Evolutionary conservation across 2,329 filamentous ascomycete species (phyloP).

Genomic region (Sarocladiaceae sp.): DNA sequence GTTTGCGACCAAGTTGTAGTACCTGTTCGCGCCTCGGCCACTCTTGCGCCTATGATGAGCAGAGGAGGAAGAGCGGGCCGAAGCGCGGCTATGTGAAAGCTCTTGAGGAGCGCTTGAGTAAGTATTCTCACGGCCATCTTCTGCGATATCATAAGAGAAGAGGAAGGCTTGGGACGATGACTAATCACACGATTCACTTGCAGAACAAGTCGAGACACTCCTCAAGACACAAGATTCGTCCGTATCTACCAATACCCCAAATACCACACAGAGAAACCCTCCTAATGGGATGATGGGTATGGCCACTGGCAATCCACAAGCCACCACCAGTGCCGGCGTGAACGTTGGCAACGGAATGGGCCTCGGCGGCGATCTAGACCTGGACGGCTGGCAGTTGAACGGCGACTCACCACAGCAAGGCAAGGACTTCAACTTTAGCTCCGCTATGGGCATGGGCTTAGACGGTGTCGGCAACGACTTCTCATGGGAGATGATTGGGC

Average conservation of each 20-base stretch:
- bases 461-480: constrained; percentile 52
- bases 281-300: constrained; percentile 26
- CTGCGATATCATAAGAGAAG: too few species aligned
- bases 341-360: constrained; percentile 34
- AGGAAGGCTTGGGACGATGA: neutral
- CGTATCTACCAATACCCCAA: constrained; percentile 9
- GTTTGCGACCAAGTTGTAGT: constrained; percentile 76
- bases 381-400: constrained; percentile 52
- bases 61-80: constrained; percentile 88
- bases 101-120: constrained; percentile 87
- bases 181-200: neutral
- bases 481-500: constrained; percentile 72
- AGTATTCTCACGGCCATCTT: too few species aligned
- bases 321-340: constrained; percentile 17
- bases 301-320: constrained; percentile 21
- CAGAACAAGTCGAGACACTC: constrained; percentile 90
- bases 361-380: constrained; percentile 42
- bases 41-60: constrained; percentile 85
- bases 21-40: constrained; percentile 86
- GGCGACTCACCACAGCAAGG: constrained; percentile 48
- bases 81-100: constrained; percentile 95
- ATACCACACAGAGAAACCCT: constrained; percentile 15
- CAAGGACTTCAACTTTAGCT: constrained; percentile 55
- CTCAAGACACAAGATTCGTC: constrained; percentile 71
- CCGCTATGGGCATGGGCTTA: constrained; percentile 45